phyloP scores from a whole-genome alignment of 2,329 filamentous ascomycete species.

The Nannizzia gypsea region DNA sequence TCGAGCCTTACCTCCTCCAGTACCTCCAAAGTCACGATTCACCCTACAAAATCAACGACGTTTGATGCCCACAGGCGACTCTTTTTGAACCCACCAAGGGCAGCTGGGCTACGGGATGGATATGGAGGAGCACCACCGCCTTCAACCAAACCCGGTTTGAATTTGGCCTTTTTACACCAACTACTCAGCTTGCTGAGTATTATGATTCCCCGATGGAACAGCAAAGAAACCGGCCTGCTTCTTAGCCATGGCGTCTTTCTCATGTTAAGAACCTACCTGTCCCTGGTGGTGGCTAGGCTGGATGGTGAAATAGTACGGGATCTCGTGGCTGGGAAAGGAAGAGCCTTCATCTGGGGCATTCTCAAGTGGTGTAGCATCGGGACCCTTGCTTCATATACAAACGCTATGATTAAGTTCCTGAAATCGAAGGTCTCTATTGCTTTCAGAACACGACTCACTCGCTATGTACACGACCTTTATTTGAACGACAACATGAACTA shows the following conservation, averaged over 20 bases:
- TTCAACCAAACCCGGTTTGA: slow-evolving; percentile 81
- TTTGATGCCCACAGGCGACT: slow-evolving; percentile 92
- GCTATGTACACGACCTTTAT: slow-evolving; percentile 96
- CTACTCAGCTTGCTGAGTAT: slow-evolving; percentile 94
- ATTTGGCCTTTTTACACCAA: slow-evolving; percentile 91
- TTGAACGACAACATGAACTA: slow-evolving; percentile 91
- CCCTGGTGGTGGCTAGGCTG: slow-evolving; percentile 77
- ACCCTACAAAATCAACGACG: slow-evolving; percentile 79
- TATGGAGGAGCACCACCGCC: slow-evolving; percentile 58
- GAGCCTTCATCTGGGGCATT: slow-evolving; percentile 75
- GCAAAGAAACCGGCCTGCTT: slow-evolving; percentile 85
- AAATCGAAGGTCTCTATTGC: slow-evolving; percentile 97
- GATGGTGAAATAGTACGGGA: slow-evolving; percentile 96
- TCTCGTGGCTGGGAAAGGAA: slow-evolving; percentile 87
- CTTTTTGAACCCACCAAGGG: slow-evolving; percentile 80
- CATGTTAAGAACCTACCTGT: slow-evolving; percentile 85
- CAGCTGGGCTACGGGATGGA: slow-evolving; percentile 62
- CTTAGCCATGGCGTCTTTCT: slow-evolving; percentile 82
- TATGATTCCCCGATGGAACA: slow-evolving; percentile 90
- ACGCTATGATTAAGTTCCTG: slow-evolving; percentile 97
- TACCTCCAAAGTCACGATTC: slow-evolving; percentile 82
- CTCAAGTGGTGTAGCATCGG: slow-evolving; percentile 92
- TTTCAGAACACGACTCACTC: slow-evolving; percentile 84
- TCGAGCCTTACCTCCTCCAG: slow-evolving; percentile 26
- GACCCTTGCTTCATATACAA: slow-evolving; percentile 88